These are phyloP conservation scores for Fusarium dimerum DNA, from an alignment of 2,329 filamentous ascomycete genomes.

Conservation along the genomic window DNA sequence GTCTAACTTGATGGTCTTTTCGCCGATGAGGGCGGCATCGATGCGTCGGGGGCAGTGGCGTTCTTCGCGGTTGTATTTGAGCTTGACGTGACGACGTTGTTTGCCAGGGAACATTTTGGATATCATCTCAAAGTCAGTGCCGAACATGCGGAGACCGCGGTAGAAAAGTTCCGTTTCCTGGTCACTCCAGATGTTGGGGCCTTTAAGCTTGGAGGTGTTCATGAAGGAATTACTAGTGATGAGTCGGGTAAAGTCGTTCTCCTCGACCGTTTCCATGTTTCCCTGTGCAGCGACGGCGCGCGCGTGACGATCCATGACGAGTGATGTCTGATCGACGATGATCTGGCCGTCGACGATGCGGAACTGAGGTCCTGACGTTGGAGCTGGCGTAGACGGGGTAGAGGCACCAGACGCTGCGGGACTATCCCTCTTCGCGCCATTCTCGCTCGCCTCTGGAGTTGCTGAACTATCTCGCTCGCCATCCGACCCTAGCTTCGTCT, in stretches of 20 bases:
- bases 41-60: constrained; percentile 64
- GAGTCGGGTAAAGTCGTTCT: constrained; percentile 75
- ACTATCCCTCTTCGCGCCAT: constrained; percentile 21
- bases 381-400: constrained; percentile 24
- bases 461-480: constrained; percentile 24
- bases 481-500: constrained; percentile 31
- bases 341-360: constrained; percentile 72
- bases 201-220: constrained; percentile 60
- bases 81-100: constrained; percentile 73
- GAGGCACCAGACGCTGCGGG: constrained; percentile 16
- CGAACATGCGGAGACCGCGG: constrained; percentile 72
- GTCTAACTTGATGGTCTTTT: constrained; percentile 59
- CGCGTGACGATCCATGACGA: constrained; percentile 69
- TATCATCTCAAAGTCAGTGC: constrained; percentile 83
- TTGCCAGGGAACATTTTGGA: constrained; percentile 72
- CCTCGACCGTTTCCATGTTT: constrained; percentile 66
- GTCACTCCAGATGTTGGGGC: constrained; percentile 69
- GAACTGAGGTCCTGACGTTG: constrained; percentile 52
- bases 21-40: constrained; percentile 62
- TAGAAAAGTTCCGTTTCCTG: constrained; percentile 76
- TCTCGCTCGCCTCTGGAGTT: constrained; percentile 20
- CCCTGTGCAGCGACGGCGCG: constrained; percentile 53
- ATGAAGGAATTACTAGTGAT: constrained; percentile 70
- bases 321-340: constrained; percentile 67
- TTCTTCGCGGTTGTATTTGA: constrained; percentile 83